A percentile compares a stretch with the other conserved stretches of the same genome.
Conservation (phyloP, 305 asterid genomes). For the Fraxinus dipetala region DNA sequence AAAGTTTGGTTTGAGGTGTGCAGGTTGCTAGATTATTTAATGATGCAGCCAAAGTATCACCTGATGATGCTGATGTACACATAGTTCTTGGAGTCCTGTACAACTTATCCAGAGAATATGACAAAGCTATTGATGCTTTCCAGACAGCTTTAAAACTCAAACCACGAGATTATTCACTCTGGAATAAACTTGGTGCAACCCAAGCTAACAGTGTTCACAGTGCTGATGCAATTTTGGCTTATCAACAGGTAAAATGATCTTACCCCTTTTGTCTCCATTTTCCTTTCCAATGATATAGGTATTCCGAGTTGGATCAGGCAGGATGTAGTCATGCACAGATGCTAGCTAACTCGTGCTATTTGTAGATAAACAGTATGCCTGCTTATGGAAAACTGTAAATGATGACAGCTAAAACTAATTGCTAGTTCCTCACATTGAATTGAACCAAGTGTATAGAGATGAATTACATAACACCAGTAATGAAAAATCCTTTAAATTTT, state of each 20-base stretch:
- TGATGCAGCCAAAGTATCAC: constrained; percentile 91
- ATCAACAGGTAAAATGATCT: constrained; percentile 68
- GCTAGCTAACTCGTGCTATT: background rate
- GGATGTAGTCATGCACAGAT: constrained; percentile 19
- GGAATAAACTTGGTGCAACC: constrained; percentile 99
- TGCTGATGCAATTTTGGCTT: constrained; percentile 91
- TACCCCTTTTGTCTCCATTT: background rate
- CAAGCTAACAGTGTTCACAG: constrained; percentile 98
- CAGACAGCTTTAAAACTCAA: constrained; percentile 91
- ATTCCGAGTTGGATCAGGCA: constrained; percentile 6
- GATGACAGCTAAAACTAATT: constrained; percentile 5
- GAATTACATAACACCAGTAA: constrained; percentile 2
- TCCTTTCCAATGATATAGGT: constrained; percentile 6
- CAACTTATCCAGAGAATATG: constrained; percentile 88
- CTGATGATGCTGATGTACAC: constrained; percentile 98
- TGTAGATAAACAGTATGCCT: constrained; percentile 1
- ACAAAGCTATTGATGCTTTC: constrained; percentile 89
- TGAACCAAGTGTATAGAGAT: background rate
- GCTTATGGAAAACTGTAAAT: background rate
- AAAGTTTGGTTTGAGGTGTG: constrained; percentile 21
- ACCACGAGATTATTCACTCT: constrained; percentile 97
- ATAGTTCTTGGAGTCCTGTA: constrained; percentile 92
- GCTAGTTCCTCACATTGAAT: constrained; percentile 17
- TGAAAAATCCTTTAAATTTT: background rate
- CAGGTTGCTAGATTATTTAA: constrained; percentile 79